phyloP scores from a whole-genome alignment of 1,284 basidiomycete species.

The Phlebopus sp. region DNA sequence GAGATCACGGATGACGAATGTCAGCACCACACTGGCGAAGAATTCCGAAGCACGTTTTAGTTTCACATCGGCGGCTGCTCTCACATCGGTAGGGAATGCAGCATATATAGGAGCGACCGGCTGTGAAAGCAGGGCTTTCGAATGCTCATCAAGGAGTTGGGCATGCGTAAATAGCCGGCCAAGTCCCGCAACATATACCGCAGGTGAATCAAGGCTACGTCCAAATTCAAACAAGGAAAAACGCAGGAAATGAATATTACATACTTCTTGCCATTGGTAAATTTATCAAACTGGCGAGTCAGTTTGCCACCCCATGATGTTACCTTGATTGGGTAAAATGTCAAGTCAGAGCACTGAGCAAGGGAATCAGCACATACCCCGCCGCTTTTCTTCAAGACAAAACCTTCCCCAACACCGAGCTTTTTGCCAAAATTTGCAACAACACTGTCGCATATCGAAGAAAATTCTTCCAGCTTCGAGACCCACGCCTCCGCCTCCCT shows the following conservation, averaged over 20 bases:
- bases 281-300: conserved; percentile 82
- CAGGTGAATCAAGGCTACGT: conserved; percentile 80
- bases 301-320: conserved; percentile 80
- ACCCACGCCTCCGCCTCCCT: conserved; percentile 75
- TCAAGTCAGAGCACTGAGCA: conserved; percentile 11
- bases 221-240: conserved; percentile 12
- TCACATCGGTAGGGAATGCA: conserved; percentile 63
- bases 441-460: conserved; percentile 78
- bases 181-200: conserved; percentile 80
- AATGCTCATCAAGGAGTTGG: conserved; percentile 87
- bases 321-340: conserved; percentile 35
- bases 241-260: conserved; percentile 28
- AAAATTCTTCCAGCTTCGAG: conserved; percentile 67
- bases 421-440: conserved; percentile 87
- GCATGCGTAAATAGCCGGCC: conserved; percentile 71
- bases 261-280: conserved; percentile 89
- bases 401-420: conserved; percentile 81
- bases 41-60: conserved; percentile 86
- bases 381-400: conserved; percentile 76
- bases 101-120: conserved; percentile 69
- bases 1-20: conserved; percentile 86
- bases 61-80: conserved; percentile 66
- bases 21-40: conserved; percentile 85
- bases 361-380: conserved; percentile 42
- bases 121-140: conserved; percentile 65